Evolutionary conservation across 179 eudicot genomes (phyloP), one percentile per base, ranked within the genome.

Genomic region (Silene noctiflora): DNA sequence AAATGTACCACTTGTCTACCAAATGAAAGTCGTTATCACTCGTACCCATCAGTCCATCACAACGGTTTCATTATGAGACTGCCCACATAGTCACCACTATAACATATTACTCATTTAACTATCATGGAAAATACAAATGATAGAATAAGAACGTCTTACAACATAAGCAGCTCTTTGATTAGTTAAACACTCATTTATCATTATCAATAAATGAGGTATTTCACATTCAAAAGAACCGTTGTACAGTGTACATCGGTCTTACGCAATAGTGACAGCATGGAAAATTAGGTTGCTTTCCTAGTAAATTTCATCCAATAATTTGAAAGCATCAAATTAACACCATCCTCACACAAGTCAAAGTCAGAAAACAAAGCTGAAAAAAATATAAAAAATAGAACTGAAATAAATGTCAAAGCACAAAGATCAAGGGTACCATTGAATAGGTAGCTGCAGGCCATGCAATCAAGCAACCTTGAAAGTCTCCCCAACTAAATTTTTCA

Each of bases 391-490:
- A 24, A 70, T 1, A 51, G 73, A 25, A 39, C 61, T 21, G 73
- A 70, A 70, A 70, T 22, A 19, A 67, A 55, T 44, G 55, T 31
- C 14, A 44, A 69, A 77, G 78, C 82, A 79, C 78, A 20, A 74
- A 51, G 69, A 75, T 74, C 75, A 79, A 79, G 58, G 75, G 65
- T 48, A 70, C 22, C 74, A 59, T 74, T 70, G 8, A 77, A 61
- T 27, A 71, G 63, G 61, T 74, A 61, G 53, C 60, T 13, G 2
- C 14, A 62, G 66, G 48, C 53, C 24, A 71, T 46, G 75, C 71
- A 79, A 79, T 55, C 13, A 58, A 71, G 59, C 27, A 76, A 20
- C 68, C 77, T 74, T 44, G 58, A 74, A 67, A 60, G 51, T 22
- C 35, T 76, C 78, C 8, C 72, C 74, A 55, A 11, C 77, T 59